phyloP scores from a whole-genome alignment of 805 yeast species.

The Candida adriatica region DNA sequence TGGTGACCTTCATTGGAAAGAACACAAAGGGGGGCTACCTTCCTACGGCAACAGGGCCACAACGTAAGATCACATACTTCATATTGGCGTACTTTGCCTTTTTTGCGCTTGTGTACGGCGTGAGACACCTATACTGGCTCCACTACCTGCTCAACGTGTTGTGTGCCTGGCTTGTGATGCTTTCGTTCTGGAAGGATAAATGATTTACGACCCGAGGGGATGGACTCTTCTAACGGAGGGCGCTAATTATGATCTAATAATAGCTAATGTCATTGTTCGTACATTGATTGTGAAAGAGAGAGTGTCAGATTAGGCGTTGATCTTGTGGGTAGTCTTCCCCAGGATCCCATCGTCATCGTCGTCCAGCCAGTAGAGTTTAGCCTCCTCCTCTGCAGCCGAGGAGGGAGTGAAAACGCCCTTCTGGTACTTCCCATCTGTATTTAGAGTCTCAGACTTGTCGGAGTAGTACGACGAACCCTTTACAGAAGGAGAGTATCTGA shows the following conservation, averaged over 20 bases:
- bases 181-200: conserved; percentile 17
- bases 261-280: too few species aligned
- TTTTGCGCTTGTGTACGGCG: conserved; percentile 67
- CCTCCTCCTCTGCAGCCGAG: conserved; percentile 30
- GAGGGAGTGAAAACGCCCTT: conserved; percentile 26
- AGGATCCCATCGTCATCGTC: conserved; percentile 15
- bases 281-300: neutral
- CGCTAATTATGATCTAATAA: too few species aligned
- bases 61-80: conserved; percentile 27
- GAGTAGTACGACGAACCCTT: conserved; percentile 8
- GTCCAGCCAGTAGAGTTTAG: conserved; percentile 28
- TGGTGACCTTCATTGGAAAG: conserved; percentile 50
- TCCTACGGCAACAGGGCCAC: conserved; percentile 29
- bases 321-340: conserved; percentile 18
- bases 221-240: too few species aligned
- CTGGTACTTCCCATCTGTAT: conserved; percentile 13
- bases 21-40: conserved; percentile 43
- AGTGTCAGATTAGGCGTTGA: conserved; percentile 1
- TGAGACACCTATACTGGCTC: conserved; percentile 77
- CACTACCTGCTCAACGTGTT: conserved; percentile 68
- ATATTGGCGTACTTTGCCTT: conserved; percentile 45
- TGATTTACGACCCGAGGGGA: neutral
- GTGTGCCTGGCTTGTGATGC: conserved; percentile 42
- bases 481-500: too few species aligned
- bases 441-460: conserved; percentile 12